A percentile compares a stretch with the other conserved stretches of the same genome.
These are phyloP conservation scores for Fusarium verrucosum DNA, from an alignment of 2,329 filamentous ascomycete genomes.

Conservation along the genomic window DNA sequence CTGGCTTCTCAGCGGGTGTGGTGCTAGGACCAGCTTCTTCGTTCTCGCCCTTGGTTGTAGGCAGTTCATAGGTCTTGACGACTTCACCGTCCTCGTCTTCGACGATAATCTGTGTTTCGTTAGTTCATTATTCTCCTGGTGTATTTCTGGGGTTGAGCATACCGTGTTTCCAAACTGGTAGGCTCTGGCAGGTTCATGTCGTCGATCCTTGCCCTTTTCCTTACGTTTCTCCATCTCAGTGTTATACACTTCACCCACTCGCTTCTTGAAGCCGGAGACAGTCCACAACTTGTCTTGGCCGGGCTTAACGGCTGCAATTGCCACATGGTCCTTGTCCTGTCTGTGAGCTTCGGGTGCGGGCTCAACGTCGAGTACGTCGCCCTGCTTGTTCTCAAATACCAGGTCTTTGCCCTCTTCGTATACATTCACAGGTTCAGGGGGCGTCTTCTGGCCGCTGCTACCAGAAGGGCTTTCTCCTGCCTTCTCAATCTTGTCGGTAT, in stretches of 20 bases:
- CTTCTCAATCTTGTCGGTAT: constrained; percentile 41
- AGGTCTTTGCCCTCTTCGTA: constrained; percentile 84
- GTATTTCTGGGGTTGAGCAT: constrained; percentile 44
- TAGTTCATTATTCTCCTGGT: constrained; percentile 30
- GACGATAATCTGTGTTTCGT: constrained; percentile 74
- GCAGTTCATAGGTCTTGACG: constrained; percentile 83
- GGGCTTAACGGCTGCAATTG: constrained; percentile 35
- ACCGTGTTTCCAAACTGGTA: constrained; percentile 86
- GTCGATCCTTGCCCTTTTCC: constrained; percentile 69
- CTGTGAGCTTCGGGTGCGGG: constrained; percentile 23
- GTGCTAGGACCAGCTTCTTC: constrained; percentile 54
- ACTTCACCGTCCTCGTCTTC: constrained; percentile 89
- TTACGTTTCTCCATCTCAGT: constrained; percentile 72
- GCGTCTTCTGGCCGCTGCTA: constrained; percentile 35
- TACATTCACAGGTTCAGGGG: constrained; percentile 64
- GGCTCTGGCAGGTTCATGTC: constrained; percentile 77
- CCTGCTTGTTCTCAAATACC: constrained; percentile 85
- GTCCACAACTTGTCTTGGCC: constrained; percentile 47
- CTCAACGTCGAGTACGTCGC: constrained; percentile 80
- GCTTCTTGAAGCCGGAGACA: constrained; percentile 57
- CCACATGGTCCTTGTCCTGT: constrained; percentile 26
- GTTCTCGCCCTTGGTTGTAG: constrained; percentile 56
- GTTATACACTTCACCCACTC: constrained; percentile 62
- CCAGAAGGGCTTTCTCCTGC: constrained; percentile 34
- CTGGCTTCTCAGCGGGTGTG: constrained; percentile 48